Evolutionary conservation across 805 yeast species (phyloP), one percentile per base, ranked within the genome.

Genomic region (Candida oleophila): DNA sequence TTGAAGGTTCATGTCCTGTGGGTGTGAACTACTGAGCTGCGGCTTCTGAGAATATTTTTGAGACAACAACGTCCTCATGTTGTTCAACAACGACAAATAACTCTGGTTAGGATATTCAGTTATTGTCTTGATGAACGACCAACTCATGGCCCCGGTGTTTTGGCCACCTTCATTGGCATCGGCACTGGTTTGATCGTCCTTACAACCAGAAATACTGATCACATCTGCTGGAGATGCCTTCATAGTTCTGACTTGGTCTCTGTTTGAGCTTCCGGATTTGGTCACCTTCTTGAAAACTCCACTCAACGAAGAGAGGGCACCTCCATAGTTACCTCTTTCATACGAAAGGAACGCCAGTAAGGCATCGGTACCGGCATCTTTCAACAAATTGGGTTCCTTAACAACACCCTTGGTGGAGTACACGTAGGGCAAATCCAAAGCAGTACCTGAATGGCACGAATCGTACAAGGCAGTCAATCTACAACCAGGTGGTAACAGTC

Each of bases 371-470:
- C 73, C 73, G 8, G 69, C 68, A 37, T 67, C 70, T 53, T 68
- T 68, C 50, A 55, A 53, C 39, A 66, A 52, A 50, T 61, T 68
- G 2, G 73, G 73, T 45, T 68, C 73, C 51, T 68, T 68, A 32
- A 68, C 61, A 16, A 68, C 58, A n/a, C 73, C 73, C 53, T 68
- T 68, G 22, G 73, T 68, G 19, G 68, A 62, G 50, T 68, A 68
- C 25, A 68, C 72, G 49, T 62, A 68, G 5, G 73, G 73, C 46
- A 68, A 57, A 52, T 68, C 73, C 46, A 68, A 58, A 0, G 71
- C 73, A 32, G 73, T 66, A 22, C 73, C 73, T 12, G 73, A 68
- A 50, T 68, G 73, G 50, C 73, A 68, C 12, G 70, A 65, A 50
- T 68, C 73, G 47, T 51, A 68, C 46, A 68, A 61, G 3, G 72